These are phyloP conservation scores for Paraconiothyrium sp. DNA, from an alignment of 2,329 filamentous ascomycete species.

Conservation along the genomic window DNA sequence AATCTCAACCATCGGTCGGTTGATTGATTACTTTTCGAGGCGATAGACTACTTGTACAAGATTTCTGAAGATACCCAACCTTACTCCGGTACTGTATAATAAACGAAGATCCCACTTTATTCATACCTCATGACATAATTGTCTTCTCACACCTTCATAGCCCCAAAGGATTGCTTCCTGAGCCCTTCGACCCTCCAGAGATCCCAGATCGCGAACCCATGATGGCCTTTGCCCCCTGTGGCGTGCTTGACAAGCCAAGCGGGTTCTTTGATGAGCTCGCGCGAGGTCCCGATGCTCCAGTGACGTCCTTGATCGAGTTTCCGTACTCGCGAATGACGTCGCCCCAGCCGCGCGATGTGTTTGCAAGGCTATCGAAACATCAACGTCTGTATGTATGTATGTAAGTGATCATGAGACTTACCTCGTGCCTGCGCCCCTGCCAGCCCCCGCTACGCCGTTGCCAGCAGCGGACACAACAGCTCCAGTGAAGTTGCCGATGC, in stretches of 20 bases:
- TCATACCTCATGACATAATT: neutral
- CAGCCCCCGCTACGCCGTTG: constrained; percentile 58
- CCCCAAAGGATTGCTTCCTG: constrained; percentile 55
- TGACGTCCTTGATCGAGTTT: constrained; percentile 60
- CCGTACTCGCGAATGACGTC: constrained; percentile 60
- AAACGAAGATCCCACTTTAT: constrained; percentile 11
- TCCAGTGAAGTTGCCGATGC: constrained; percentile 56
- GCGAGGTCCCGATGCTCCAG: constrained; percentile 55
- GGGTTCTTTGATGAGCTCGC: constrained; percentile 58
- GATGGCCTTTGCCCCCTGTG: constrained; percentile 40
- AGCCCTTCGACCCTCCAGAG: constrained; percentile 42
- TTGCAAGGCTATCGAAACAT: constrained; percentile 45
- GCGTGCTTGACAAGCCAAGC: constrained; percentile 52
- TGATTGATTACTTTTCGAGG: neutral
- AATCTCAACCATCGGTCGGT: neutral
- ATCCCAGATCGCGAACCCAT: constrained; percentile 32
- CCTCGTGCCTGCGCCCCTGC: constrained; percentile 55
- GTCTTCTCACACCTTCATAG: constrained; percentile 31
- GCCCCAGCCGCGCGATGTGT: constrained; percentile 57
- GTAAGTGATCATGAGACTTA: constrained; percentile 27
- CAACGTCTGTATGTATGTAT: neutral
- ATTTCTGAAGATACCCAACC: constrained; percentile 27
- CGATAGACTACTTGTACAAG: constrained; percentile 15
- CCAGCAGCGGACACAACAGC: constrained; percentile 56
- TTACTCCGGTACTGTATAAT: constrained; percentile 21